Evolutionary conservation across 1,139 yeast species (phyloP).

Genomic region (Yamadazyma aaseri): DNA sequence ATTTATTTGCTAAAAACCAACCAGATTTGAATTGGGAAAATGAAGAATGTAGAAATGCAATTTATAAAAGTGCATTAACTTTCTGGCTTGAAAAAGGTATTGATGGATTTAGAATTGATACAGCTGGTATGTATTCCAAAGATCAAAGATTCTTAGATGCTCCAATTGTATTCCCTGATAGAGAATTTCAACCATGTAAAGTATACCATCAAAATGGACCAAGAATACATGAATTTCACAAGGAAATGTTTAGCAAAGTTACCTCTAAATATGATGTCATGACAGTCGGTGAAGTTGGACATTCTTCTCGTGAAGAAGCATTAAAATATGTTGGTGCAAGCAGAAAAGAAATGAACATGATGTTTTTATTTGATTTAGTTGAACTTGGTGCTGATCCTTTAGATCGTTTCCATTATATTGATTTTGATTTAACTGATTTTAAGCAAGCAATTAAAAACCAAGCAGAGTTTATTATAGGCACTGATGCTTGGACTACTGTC

Average conservation of each 20-base stretch:
- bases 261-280: slow-evolving; percentile 51
- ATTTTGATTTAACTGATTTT: slow-evolving; percentile 41
- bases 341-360: slow-evolving; percentile 51
- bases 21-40: slow-evolving; percentile 67
- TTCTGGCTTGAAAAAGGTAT: slow-evolving; percentile 60
- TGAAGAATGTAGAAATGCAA: slow-evolving; percentile 49
- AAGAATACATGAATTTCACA: slow-evolving; percentile 55
- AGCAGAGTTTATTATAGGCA: slow-evolving; percentile 40
- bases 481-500: slow-evolving; percentile 59
- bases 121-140: slow-evolving; percentile 56
- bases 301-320: slow-evolving; percentile 41
- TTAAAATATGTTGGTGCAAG: slow-evolving; percentile 49
- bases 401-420: slow-evolving; percentile 37
- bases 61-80: slow-evolving; percentile 47
- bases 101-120: slow-evolving; percentile 61
- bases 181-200: slow-evolving; percentile 41
- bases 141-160: slow-evolving; percentile 50
- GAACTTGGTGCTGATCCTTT: slow-evolving; percentile 39
- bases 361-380: slow-evolving; percentile 50
- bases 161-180: slow-evolving; percentile 44
- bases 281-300: slow-evolving; percentile 61
- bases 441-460: slow-evolving; percentile 35
- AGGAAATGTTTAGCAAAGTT: slow-evolving; percentile 49
- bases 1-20: slow-evolving; percentile 51
- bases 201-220: slow-evolving; percentile 46